These are phyloP conservation scores for Hortaea werneckii DNA, from an alignment of 2,329 filamentous ascomycete species.

Conservation along the genomic window DNA sequence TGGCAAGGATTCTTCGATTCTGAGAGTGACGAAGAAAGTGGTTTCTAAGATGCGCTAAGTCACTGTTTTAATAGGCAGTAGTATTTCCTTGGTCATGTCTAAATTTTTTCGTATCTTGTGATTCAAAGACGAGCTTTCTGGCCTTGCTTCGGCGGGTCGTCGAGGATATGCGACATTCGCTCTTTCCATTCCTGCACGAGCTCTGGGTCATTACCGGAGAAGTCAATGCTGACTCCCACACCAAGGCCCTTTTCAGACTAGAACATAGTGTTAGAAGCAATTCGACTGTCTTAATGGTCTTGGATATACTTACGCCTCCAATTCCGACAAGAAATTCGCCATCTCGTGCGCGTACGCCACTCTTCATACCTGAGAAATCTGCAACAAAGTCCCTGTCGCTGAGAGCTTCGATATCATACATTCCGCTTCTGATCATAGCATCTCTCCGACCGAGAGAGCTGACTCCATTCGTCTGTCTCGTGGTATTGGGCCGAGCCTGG, in stretches of 20 bases:
- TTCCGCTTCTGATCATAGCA: slow-evolving; percentile 20
- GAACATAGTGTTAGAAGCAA: too few relatives aligned
- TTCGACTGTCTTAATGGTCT: too few relatives aligned
- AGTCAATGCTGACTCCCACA: slow-evolving; percentile 35
- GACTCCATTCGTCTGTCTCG: slow-evolving; percentile 36
- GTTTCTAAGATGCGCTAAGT: slow-evolving; percentile 8
- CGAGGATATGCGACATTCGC: slow-evolving; percentile 14
- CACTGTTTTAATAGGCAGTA: not conserved
- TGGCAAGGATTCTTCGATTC: slow-evolving; percentile 40
- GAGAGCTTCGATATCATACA: slow-evolving; percentile 18
- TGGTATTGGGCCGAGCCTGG: slow-evolving; percentile 20
- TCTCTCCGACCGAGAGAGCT: slow-evolving; percentile 32
- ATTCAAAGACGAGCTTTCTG: too few relatives aligned
- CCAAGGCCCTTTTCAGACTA: slow-evolving; percentile 24
- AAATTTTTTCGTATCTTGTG: too few relatives aligned
- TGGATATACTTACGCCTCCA: slow-evolving; percentile 16
- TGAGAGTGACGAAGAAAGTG: slow-evolving; percentile 20
- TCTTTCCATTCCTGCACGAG: slow-evolving; percentile 19
- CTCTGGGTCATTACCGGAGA: slow-evolving; percentile 19
- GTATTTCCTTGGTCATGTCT: too few relatives aligned
- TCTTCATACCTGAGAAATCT: slow-evolving; percentile 27
- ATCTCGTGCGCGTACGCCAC: slow-evolving; percentile 35
- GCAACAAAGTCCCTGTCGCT: slow-evolving; percentile 24
- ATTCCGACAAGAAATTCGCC: slow-evolving; percentile 38
- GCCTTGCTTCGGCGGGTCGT: slow-evolving; percentile 4